Percentiles rank a stretch among this genome's conserved stretches.
Conservation (phyloP, 495 filamentous ascomycete genomes). For the Beverwykella pulmonaria region DNA sequence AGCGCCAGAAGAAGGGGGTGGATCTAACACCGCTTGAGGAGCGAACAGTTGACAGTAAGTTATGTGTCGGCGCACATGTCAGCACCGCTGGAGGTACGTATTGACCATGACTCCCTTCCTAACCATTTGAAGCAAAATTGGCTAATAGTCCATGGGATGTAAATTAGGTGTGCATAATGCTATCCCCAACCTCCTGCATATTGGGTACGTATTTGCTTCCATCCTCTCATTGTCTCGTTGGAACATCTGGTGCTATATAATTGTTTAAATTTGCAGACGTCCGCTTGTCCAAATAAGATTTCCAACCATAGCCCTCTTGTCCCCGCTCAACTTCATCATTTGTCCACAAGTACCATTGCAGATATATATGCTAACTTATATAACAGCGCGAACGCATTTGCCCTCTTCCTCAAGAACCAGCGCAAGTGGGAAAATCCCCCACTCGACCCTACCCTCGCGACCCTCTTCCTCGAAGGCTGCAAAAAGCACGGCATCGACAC, state of each 20-base stretch:
- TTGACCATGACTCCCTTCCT: background rate
- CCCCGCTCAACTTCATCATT: background rate
- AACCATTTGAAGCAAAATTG: background rate
- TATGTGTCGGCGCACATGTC: conserved; percentile 92
- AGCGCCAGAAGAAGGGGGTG: conserved; percentile 43
- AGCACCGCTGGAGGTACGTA: conserved; percentile 60
- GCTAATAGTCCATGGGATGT: conserved; percentile 49
- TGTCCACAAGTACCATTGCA: background rate
- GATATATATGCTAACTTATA: conserved; percentile 26
- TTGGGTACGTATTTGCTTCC: conserved; percentile 57
- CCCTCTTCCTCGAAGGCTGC: conserved; percentile 68
- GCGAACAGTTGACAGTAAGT: conserved; percentile 69
- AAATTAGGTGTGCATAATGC: conserved; percentile 81
- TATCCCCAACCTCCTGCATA: conserved; percentile 73
- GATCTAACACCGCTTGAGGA: conserved; percentile 63
- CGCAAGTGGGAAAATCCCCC: conserved; percentile 90
- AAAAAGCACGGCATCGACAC: conserved; percentile 73
- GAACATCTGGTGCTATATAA: too few species aligned
- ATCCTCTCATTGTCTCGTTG: conserved; percentile 4
- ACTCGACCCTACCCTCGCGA: conserved; percentile 64
- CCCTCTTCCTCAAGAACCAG: conserved; percentile 93
- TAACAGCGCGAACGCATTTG: conserved; percentile 80
- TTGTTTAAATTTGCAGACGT: too few species aligned
- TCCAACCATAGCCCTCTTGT: background rate
- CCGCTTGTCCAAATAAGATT: background rate